Percentiles rank a stretch among this genome's conserved stretches.
phyloP scores from a whole-genome alignment of 192 early-diverging fungal genomes.

The Coemansia sp. region DNA sequence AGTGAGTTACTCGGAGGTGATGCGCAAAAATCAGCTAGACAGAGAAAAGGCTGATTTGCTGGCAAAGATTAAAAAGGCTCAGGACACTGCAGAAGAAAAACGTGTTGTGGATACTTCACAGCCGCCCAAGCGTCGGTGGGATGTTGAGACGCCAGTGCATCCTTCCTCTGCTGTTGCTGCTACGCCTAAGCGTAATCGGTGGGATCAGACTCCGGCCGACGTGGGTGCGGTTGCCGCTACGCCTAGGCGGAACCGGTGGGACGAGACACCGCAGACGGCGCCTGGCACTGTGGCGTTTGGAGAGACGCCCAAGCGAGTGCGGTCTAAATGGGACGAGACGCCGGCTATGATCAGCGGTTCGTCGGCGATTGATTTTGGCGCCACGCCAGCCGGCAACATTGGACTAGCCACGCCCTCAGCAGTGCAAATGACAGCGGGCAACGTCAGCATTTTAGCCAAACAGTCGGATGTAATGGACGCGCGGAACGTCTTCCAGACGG shows the following conservation, averaged over 20 bases:
- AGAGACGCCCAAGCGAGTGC: constrained; percentile 67
- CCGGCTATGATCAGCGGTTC: constrained; percentile 63
- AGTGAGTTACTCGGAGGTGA: constrained; percentile 81
- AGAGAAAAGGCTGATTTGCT: constrained; percentile 75
- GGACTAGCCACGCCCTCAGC: constrained; percentile 81
- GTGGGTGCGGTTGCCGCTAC: constrained; percentile 32
- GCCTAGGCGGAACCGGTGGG: constrained; percentile 64
- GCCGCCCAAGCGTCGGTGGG: constrained; percentile 82
- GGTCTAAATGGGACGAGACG: constrained; percentile 97
- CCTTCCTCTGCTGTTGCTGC: constrained; percentile 14
- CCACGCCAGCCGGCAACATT: constrained; percentile 77
- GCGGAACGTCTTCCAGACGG: constrained; percentile 85
- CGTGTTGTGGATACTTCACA: constrained; percentile 5
- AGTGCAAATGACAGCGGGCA: constrained; percentile 47
- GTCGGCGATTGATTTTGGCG: constrained; percentile 13
- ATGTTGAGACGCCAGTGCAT: constrained; percentile 74
- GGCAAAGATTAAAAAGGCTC: constrained; percentile 72
- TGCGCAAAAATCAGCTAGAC: constrained; percentile 85
- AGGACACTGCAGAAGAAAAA: constrained; percentile 41
- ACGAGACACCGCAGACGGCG: constrained; percentile 56
- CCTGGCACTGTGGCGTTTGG: constrained; percentile 45
- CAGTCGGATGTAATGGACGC: constrained; percentile 82
- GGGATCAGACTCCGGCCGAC: constrained; percentile 73
- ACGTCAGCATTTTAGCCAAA: constrained; percentile 83
- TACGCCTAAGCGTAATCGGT: constrained; percentile 60